Conservation (phyloP, 768 basidiomycete genomes). For the Termitomyces bulborhizus region DNA sequence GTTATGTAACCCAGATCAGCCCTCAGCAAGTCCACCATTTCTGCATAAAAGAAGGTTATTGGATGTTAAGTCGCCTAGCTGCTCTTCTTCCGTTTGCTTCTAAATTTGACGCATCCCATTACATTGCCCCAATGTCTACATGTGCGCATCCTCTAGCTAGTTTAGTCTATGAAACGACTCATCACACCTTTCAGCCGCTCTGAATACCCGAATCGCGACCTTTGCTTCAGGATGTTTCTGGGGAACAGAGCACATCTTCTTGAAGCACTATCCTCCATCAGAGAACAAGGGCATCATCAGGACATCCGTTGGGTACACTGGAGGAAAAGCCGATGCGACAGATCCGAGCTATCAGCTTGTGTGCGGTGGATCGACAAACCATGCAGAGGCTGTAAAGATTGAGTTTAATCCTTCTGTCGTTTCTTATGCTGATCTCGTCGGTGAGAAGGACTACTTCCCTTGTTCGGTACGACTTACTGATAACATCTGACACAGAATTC, state of each 20-base stretch:
- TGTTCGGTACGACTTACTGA: neutral
- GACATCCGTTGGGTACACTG: conserved; percentile 76
- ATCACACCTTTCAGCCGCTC: conserved; percentile 9
- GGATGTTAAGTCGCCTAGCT: conserved; percentile 24
- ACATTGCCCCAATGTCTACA: conserved; percentile 35
- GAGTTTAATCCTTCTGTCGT: conserved; percentile 80
- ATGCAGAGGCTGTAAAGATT: conserved; percentile 85
- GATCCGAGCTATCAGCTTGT: conserved; percentile 71
- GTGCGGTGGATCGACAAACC: conserved; percentile 74
- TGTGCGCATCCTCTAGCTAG: conserved; percentile 16
- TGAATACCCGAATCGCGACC: conserved; percentile 32
- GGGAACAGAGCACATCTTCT: conserved; percentile 83
- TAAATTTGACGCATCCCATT: conserved; percentile 30
- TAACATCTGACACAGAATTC: conserved; percentile 45
- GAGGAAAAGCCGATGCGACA: conserved; percentile 47
- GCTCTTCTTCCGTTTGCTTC: conserved; percentile 14
- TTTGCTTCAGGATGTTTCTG: conserved; percentile 73
- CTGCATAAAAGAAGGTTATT: neutral
- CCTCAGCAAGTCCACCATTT: neutral
- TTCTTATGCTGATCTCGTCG: conserved; percentile 80
- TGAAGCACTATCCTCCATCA: conserved; percentile 68
- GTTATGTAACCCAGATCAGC: neutral
- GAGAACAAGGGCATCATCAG: conserved; percentile 70
- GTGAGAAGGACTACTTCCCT: conserved; percentile 35
- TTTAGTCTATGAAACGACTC: neutral